phyloP scores from a whole-genome alignment of 108 stramenopile species.

The Aurantiochytrium sp. region DNA sequence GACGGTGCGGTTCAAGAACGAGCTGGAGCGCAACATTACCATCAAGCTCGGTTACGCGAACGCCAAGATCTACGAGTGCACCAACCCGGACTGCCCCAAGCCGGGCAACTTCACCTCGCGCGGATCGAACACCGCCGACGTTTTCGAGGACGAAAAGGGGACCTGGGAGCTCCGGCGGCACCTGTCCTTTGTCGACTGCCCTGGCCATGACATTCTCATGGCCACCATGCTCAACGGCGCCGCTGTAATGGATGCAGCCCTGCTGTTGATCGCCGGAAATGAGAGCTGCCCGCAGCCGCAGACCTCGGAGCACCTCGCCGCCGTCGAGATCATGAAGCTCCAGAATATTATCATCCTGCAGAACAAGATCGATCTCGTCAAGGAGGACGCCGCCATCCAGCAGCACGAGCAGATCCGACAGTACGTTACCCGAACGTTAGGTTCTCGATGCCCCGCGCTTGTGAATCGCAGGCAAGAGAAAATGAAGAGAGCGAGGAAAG shows the following conservation, averaged over 20 bases:
- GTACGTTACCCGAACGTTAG: not conserved
- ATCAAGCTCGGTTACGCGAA: conserved; percentile 99
- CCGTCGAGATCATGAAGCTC: conserved; percentile 99
- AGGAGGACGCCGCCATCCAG: conserved; percentile 88
- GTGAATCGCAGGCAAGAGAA: too few relatives aligned
- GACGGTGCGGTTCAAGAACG: conserved; percentile 99
- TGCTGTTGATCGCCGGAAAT: conserved; percentile 87
- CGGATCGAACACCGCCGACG: conserved; percentile 84
- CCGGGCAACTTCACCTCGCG: conserved; percentile 55
- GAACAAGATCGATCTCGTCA: conserved; percentile 99
- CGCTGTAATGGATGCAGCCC: conserved; percentile 99
- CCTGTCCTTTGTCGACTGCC: conserved; percentile 98
- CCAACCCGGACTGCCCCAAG: conserved; percentile 49
- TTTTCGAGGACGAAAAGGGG: conserved; percentile 75
- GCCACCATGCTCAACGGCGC: conserved; percentile 99
- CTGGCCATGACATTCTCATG: conserved; percentile 99
- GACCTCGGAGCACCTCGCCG: conserved; percentile 98
- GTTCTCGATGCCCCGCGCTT: too few relatives aligned
- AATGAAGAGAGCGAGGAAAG: too few relatives aligned
- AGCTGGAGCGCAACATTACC: conserved; percentile 98
- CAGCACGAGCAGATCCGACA: conserved; percentile 88
- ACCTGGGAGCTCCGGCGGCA: conserved; percentile 89
- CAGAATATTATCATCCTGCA: conserved; percentile 94
- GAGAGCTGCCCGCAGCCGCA: conserved; percentile 98
- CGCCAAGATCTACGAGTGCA: conserved; percentile 97